These are phyloP conservation scores for Exophiala lecanii-corni DNA, from an alignment of 2,329 filamentous ascomycete species.

Conservation along the genomic window DNA sequence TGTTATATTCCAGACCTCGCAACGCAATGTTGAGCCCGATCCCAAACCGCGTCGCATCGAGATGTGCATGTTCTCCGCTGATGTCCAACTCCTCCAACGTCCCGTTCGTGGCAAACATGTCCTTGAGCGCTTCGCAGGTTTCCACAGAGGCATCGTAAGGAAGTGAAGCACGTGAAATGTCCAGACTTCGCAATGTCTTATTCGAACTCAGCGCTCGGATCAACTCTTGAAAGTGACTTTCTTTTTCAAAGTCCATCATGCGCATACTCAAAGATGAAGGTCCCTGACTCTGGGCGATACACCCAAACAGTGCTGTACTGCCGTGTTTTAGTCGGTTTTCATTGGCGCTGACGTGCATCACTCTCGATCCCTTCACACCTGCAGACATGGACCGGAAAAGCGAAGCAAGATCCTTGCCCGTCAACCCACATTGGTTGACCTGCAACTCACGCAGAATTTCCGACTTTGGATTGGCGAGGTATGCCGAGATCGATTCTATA, in stretches of 20 bases:
- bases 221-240: conserved; percentile 59
- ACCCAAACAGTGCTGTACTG: conserved; percentile 39
- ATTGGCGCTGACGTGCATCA: conserved; percentile 62
- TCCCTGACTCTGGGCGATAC: conserved; percentile 49
- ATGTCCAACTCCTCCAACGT: conserved; percentile 64
- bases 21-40: conserved; percentile 64
- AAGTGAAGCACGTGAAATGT: conserved; percentile 66
- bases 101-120: conserved; percentile 63
- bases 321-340: conserved; percentile 50
- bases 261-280: conserved; percentile 62
- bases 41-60: conserved; percentile 66
- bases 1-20: conserved; percentile 60
- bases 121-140: conserved; percentile 59
- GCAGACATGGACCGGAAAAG: conserved; percentile 60
- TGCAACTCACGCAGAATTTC: conserved; percentile 57
- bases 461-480: conserved; percentile 59
- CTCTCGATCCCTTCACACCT: conserved; percentile 46
- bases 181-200: conserved; percentile 58
- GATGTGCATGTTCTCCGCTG: conserved; percentile 64
- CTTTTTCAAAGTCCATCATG: conserved; percentile 64
- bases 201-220: conserved; percentile 60
- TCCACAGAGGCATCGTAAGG: conserved; percentile 65
- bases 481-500: conserved; percentile 61
- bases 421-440: conserved; percentile 63
- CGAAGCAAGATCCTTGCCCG: conserved; percentile 59